Base-by-base conservation (phyloP, 352 stramenopile genomes). In the Thalassiosira hispida region DNA sequence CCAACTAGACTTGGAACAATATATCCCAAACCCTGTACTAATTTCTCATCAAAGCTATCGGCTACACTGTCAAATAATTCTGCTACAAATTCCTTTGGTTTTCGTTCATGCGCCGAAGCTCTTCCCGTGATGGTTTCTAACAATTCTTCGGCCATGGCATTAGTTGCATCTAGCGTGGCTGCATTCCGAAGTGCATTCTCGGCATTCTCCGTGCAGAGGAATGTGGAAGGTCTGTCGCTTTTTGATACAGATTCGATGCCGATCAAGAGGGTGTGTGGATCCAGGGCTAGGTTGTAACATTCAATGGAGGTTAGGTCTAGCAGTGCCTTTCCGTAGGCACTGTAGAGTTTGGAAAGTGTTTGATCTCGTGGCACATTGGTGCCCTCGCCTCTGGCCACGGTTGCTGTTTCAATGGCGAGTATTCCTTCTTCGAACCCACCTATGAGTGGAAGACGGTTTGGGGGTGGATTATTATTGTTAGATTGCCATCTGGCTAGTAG, bases 61-160 rank as follows among this genome's bases (percentile, higher is more conserved):
- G 88, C 88, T 84, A 93, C 92, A 53, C 84, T 79, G 77, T 93
- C 88, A 79, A 93, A 93, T 1, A 93, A 60, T 35, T 85, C 85
- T 18, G 81, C 75, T 0, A 93, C 82, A 73, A 93, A 93, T 73
- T 90, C 85, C 65, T 89, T 86, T 0, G 85, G 31, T 38, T 38
- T 38, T 3, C 31, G 31, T 9, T 9, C 31, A 38, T 8, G 31
- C 3, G 25, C 23, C 33, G 29, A n/a, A 22, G 73, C 44, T 60
- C 57, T 65, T 71, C 59, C 35, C 62, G 68, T 66, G 33, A 67
- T 66, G 63, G 56, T 22, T 44, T 74, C 51, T 57, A 78, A 22
- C 52, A 69, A 79, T 73, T 89, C 51, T 47, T 74, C 18, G n/a
- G 83, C 76, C 72, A 86, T 47, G 67, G 72, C 1, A 68, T 85